Evolutionary conservation across 495 filamentous ascomycete genomes (phyloP).

Genomic region (Penicillium tannophilum): DNA sequence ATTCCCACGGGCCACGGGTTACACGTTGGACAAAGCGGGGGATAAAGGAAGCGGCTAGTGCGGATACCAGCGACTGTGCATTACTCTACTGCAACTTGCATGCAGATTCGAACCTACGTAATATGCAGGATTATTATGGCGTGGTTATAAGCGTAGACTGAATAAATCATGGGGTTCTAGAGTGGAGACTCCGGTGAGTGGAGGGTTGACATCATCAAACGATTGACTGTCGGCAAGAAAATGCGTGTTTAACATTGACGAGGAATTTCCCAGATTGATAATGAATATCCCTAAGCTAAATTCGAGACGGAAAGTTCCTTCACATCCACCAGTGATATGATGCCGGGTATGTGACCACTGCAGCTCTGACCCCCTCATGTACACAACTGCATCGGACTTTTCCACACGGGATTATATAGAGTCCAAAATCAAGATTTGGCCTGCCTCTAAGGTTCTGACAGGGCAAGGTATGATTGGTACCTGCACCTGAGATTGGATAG

Average conservation of each 20-base stretch:
- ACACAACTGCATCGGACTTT: neutral
- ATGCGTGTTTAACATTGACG: neutral
- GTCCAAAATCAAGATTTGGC: constrained; percentile 18
- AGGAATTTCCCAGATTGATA: neutral
- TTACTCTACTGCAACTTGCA: constrained; percentile 1
- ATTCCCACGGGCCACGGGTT: neutral
- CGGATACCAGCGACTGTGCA: neutral
- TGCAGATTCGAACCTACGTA: neutral
- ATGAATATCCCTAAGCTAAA: neutral
- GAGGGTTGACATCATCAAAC: neutral
- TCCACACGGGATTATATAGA: constrained; percentile 9
- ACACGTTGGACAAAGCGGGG: constrained; percentile 6
- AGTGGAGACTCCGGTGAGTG: constrained; percentile 1
- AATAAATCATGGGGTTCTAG: neutral
- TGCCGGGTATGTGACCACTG: neutral
- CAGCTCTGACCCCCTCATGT: constrained; percentile 3
- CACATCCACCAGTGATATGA: neutral
- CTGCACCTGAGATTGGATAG: neutral
- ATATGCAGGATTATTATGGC: neutral
- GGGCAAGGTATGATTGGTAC: neutral
- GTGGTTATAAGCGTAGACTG: neutral
- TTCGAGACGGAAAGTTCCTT: neutral
- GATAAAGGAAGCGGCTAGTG: neutral
- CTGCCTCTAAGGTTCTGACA: constrained; percentile 18
- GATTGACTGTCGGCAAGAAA: neutral